Evolutionary conservation across 2,329 filamentous ascomycete species (phyloP).

Genomic region (Dendryphion nanum): DNA sequence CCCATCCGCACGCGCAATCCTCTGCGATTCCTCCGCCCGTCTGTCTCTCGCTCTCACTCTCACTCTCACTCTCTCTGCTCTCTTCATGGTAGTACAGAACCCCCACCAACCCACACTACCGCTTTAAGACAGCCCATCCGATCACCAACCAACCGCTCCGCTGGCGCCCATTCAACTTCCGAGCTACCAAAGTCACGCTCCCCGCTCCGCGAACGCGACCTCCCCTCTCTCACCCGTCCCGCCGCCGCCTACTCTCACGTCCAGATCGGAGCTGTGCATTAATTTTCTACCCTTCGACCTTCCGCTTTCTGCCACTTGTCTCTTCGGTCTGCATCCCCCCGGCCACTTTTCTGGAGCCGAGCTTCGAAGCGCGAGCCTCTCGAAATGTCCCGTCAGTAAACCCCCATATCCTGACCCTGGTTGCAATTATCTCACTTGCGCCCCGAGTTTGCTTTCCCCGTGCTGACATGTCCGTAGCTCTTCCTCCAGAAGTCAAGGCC

Average conservation of each 20-base stretch:
- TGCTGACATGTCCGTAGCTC: conserved; percentile 10
- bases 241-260: too few species aligned
- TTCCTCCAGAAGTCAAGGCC: conserved; percentile 49
- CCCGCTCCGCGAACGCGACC: not conserved
- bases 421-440: conserved; percentile 1
- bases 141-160: conserved; percentile 3
- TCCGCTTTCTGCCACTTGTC: not conserved
- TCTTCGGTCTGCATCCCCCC: too few species aligned
- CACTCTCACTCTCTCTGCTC: not conserved
- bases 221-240: not conserved
- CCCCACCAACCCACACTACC: conserved; percentile 12
- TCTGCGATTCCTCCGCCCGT: too few species aligned
- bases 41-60: too few species aligned
- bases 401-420: conserved; percentile 2
- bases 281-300: not conserved
- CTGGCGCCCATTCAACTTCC: conserved; percentile 3
- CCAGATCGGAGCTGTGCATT: too few species aligned
- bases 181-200: not conserved
- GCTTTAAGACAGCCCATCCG: conserved; percentile 8
- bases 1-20: too few species aligned
- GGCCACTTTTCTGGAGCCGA: too few species aligned
- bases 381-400: conserved; percentile 31
- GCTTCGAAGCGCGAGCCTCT: conserved; percentile 5
- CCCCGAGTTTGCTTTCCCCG: too few species aligned
- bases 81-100: not conserved